Evolutionary conservation across 2,329 filamentous ascomycete genomes (phyloP).

Genomic region (Pseudocercospora cruenta): DNA sequence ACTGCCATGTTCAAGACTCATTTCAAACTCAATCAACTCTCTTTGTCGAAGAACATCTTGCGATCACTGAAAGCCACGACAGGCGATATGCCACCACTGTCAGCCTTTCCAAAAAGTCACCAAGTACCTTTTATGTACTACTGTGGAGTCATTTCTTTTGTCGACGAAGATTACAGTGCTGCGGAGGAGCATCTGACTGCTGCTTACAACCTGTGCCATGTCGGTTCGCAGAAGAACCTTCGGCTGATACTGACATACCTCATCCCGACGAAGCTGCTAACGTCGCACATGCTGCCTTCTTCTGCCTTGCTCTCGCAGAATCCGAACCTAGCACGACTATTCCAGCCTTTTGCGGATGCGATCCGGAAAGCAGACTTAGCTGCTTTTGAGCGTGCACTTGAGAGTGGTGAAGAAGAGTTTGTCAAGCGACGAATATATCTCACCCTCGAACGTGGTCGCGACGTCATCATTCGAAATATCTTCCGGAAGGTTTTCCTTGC

Average conservation of each 20-base stretch:
- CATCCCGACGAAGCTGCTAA: conserved; percentile 89
- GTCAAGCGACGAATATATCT: conserved; percentile 92
- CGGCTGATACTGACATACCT: conserved; percentile 95
- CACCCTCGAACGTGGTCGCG: conserved; percentile 86
- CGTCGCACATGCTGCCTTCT: conserved; percentile 80
- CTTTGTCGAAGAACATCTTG: conserved; percentile 87
- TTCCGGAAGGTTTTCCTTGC: conserved; percentile 87
- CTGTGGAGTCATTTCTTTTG: conserved; percentile 86
- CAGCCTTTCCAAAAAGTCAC: conserved; percentile 83
- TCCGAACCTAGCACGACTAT: conserved; percentile 75
- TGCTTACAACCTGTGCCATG: conserved; percentile 82
- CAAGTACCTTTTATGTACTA: conserved; percentile 97
- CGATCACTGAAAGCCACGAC: conserved; percentile 74
- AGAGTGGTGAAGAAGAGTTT: conserved; percentile 85
- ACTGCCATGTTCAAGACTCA: conserved; percentile 98
- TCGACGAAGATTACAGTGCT: conserved; percentile 89
- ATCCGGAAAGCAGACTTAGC: conserved; percentile 82
- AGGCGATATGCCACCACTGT: conserved; percentile 75
- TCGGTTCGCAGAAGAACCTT: conserved; percentile 70
- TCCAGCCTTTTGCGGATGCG: conserved; percentile 74
- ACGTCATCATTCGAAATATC: conserved; percentile 88
- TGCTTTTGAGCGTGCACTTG: conserved; percentile 80
- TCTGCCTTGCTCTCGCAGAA: conserved; percentile 71
- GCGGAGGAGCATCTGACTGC: conserved; percentile 79
- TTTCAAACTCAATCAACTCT: conserved; percentile 83